Conservation (phyloP, 345 rosid species). For the Linum tenue region DNA sequence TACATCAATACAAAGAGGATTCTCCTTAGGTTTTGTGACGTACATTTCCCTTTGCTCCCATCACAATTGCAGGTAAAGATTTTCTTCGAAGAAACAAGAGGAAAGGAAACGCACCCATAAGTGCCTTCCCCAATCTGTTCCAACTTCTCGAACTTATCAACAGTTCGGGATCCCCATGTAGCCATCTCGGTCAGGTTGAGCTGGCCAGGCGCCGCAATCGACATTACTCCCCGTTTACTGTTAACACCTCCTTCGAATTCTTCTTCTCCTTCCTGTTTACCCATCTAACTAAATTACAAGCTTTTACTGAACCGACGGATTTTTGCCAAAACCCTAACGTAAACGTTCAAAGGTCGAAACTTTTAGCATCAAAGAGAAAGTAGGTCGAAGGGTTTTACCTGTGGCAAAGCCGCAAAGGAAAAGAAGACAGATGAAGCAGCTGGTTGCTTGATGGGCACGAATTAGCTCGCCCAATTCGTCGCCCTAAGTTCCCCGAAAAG, state of each 20-base stretch:
- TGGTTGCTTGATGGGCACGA: too few relatives aligned
- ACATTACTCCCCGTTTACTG: constrained; percentile 23
- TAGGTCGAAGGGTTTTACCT: too few relatives aligned
- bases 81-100: neutral
- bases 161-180: constrained; percentile 66
- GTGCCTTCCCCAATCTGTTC: constrained; percentile 90
- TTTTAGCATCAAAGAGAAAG: too few relatives aligned
- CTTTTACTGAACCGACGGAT: neutral
- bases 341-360: too few relatives aligned
- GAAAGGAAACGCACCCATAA: constrained; percentile 42
- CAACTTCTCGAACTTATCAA: constrained; percentile 70
- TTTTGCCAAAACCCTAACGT: neutral
- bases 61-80: neutral
- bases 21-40: neutral
- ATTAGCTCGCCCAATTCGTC: too few relatives aligned
- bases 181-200: constrained; percentile 55
- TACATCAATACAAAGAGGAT: neutral
- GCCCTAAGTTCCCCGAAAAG: too few relatives aligned
- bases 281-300: neutral
- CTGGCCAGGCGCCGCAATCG: constrained; percentile 47
- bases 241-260: neutral
- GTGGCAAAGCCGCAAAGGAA: too few relatives aligned
- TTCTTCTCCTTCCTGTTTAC: neutral
- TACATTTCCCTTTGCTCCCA: neutral
- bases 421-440: too few relatives aligned